phyloP scores from a whole-genome alignment of 1,139 yeast genomes.

The Spathaspora jeffriesii region DNA sequence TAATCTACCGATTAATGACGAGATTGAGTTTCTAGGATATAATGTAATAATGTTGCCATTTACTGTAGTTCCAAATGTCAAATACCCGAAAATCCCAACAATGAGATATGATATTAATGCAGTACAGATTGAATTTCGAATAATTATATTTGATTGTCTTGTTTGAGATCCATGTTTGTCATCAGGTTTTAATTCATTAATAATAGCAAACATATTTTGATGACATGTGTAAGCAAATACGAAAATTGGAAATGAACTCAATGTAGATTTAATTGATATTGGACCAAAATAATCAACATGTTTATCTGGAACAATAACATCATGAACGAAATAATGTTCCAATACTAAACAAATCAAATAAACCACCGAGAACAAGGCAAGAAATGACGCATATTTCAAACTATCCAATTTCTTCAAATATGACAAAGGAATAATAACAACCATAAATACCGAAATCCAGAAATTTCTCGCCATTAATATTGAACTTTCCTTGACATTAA shows the following conservation, averaged over 20 bases:
- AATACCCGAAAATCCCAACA: conserved; percentile 83
- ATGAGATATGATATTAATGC: conserved; percentile 61
- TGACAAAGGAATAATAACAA: conserved; percentile 70
- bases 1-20: conserved; percentile 67
- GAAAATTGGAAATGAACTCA: conserved; percentile 75
- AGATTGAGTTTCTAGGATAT: conserved; percentile 58
- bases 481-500: conserved; percentile 25
- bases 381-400: conserved; percentile 78
- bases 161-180: conserved; percentile 47
- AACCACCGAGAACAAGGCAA: conserved; percentile 82
- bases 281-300: conserved; percentile 38
- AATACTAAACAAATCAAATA: conserved; percentile 78
- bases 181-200: conserved; percentile 59
- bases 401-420: conserved; percentile 77
- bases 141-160: conserved; percentile 53
- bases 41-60: conserved; percentile 69
- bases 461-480: conserved; percentile 48
- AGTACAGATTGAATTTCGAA: conserved; percentile 58
- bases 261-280: conserved; percentile 33
- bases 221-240: conserved; percentile 96
- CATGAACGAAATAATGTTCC: conserved; percentile 53
- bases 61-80: conserved; percentile 80
- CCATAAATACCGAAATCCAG: conserved; percentile 69
- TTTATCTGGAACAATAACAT: conserved; percentile 22
- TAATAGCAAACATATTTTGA: conserved; percentile 88